These are phyloP conservation scores for Sungouiella blattae DNA, from an alignment of 805 yeast genomes.

Conservation along the genomic window DNA sequence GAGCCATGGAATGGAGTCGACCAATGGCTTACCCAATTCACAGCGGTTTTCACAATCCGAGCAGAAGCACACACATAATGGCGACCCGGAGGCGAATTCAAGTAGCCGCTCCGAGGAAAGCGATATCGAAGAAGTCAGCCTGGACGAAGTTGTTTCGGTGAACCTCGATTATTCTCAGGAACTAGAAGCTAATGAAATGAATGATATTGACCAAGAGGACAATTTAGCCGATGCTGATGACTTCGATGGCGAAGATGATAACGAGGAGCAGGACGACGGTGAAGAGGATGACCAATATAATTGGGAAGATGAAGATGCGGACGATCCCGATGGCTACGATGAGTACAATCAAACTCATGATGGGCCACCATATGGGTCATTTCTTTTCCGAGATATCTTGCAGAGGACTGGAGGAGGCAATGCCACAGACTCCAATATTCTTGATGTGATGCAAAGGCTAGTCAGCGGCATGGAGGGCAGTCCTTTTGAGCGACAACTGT, in stretches of 20 bases:
- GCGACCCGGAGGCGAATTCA: too few species aligned
- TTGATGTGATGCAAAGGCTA: slow-evolving; percentile 32
- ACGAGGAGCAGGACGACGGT: slow-evolving; percentile 6
- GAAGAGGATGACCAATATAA: slow-evolving; percentile 9
- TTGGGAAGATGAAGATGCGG: slow-evolving; percentile 14
- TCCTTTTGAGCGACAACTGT: slow-evolving; percentile 8
- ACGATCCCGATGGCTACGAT: slow-evolving; percentile 2
- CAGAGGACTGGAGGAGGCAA: slow-evolving; percentile 1
- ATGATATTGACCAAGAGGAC: neutral
- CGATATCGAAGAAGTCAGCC: neutral
- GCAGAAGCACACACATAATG: too few species aligned
- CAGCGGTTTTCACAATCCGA: too few species aligned
- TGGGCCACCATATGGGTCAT: slow-evolving; percentile 3
- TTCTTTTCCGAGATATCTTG: slow-evolving; percentile 8
- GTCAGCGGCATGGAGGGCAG: slow-evolving; percentile 29
- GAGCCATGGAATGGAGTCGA: too few species aligned
- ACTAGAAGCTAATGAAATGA: too few species aligned
- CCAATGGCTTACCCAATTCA: too few species aligned
- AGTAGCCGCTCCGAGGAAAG: too few species aligned
- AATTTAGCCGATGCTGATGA: neutral
- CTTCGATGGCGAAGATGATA: slow-evolving; percentile 3
- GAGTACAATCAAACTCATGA: neutral
- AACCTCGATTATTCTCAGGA: neutral
- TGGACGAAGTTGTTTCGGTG: neutral
- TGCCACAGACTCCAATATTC: slow-evolving; percentile 17